Evolutionary conservation across 2,329 filamentous ascomycete species (phyloP), one percentile per base, ranked within the genome.

Genomic region (Penicillium psychrosexuale): DNA sequence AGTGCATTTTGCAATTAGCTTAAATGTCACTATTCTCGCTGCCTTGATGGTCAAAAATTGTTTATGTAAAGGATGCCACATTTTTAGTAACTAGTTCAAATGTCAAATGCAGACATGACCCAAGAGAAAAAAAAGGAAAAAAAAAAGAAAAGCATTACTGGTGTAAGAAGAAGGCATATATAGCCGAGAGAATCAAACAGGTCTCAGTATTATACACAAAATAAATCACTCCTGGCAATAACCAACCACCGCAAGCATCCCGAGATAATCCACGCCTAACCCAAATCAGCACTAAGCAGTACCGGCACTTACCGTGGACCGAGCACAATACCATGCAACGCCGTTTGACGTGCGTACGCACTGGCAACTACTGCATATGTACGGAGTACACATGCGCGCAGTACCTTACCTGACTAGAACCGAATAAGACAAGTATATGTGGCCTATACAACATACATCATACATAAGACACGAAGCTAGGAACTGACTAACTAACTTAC

Each of bases 391-490:
- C 5, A 24, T 24, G 22, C 22, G 22, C 3, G 3, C 22, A 24
- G 22, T 19, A 19, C 19, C 19, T 19, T 24, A 5, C 22, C 22
- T 52, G 49, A 47, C 49, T 52, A 52, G 42, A 24, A 27, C 49
- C 27, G 8, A 47, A 47, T 22, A 47, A 47, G 34, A 28, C 28
- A 38, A 17, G 36, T 19, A 28, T 27, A 38, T 38, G 49, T 51
- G 8, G 17, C 33, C 8, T 22, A 40, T 51, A 47, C 33, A 19
- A 13, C 17, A 8, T 42, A 49, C 33, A 19, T n/a, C 17, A 8
- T 42, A 49, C 47, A 49, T 42, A n/a, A 42, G 42, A 30, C 40
- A 31, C 33, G 42, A 39, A 28, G 43, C 42, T 38, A 51, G 42
- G 47, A 38, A 13, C 22, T 24, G 2, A 19, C 19, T 19, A 19